A percentile compares a stretch with the other conserved stretches of the same genome.
Conservation (phyloP, 2,329 filamentous ascomycete species). For the Sporothrix protearum region DNA sequence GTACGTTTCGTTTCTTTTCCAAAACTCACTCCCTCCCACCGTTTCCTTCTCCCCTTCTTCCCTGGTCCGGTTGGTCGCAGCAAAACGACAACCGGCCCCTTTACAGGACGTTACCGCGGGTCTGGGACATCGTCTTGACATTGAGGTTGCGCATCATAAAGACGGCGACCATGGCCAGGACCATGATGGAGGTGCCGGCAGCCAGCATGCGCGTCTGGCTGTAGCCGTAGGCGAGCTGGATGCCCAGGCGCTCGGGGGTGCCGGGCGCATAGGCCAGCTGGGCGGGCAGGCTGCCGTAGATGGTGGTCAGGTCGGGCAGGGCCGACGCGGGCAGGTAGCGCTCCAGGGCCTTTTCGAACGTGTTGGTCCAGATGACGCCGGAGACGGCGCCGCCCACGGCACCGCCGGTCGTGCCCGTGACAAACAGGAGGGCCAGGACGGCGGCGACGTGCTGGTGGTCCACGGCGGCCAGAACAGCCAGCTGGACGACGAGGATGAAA, state of each 20-base stretch:
- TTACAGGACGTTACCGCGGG: conserved; percentile 24
- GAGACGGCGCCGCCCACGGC: conserved; percentile 58
- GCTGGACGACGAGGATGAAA: conserved; percentile 16
- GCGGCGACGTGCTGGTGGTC: conserved; percentile 21
- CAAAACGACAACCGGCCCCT: neutral
- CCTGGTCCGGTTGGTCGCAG: too few relatives aligned
- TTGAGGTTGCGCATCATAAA: conserved; percentile 26
- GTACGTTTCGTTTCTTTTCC: too few relatives aligned
- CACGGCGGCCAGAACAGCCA: conserved; percentile 17
- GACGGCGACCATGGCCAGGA: conserved; percentile 21
- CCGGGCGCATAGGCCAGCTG: conserved; percentile 53
- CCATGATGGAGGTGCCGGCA: conserved; percentile 40
- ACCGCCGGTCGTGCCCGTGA: conserved; percentile 54
- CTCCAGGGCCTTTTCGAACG: conserved; percentile 50
- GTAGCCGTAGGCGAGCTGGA: conserved; percentile 56
- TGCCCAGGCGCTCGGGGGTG: conserved; percentile 47
- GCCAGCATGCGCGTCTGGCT: conserved; percentile 47
- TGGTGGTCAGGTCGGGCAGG: conserved; percentile 39
- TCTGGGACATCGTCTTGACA: conserved; percentile 26
- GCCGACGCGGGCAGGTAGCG: conserved; percentile 46
- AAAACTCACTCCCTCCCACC: too few relatives aligned
- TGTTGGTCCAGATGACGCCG: conserved; percentile 58
- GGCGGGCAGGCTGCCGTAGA: conserved; percentile 51
- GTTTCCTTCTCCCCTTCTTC: neutral
- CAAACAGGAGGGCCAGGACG: conserved; percentile 9